A percentile compares a stretch with the other conserved stretches of the same genome.
Conservation (phyloP, 2,329 filamentous ascomycete genomes). For the Shiraia sp. region DNA sequence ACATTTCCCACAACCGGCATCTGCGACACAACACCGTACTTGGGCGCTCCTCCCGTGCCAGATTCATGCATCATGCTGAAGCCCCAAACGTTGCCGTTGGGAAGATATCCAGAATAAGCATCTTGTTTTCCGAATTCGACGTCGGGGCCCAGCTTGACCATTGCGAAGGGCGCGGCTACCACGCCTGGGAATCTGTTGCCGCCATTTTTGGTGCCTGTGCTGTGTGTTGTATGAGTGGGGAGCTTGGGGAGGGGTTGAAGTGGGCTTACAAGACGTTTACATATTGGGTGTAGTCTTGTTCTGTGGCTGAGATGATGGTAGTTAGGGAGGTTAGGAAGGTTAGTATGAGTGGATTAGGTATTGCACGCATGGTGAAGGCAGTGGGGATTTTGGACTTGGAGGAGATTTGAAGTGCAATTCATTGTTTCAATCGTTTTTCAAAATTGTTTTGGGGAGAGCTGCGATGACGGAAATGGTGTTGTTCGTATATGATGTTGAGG, state of each 20-base stretch:
- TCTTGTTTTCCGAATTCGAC: conserved; percentile 33
- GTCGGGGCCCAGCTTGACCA: conserved; percentile 44
- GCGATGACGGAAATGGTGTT: background rate
- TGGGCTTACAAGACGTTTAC: conserved; percentile 45
- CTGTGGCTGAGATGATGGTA: background rate
- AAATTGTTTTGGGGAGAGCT: too few relatives aligned
- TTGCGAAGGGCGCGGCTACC: conserved; percentile 42
- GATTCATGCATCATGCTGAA: conserved; percentile 44
- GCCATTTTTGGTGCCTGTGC: conserved; percentile 29
- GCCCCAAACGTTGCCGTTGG: conserved; percentile 36
- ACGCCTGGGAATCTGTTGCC: conserved; percentile 45
- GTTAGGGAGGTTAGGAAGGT: background rate
- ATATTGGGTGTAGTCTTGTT: conserved; percentile 32
- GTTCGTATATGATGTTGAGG: conserved; percentile 1
- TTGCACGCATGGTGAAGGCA: too few relatives aligned
- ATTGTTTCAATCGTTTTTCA: too few relatives aligned
- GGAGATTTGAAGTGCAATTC: too few relatives aligned
- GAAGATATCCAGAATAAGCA: conserved; percentile 43
- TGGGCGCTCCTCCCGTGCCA: conserved; percentile 41
- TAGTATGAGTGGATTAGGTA: too few relatives aligned
- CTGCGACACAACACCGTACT: conserved; percentile 43
- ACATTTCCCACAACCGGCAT: conserved; percentile 37
- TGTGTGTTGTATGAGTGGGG: conserved; percentile 1
- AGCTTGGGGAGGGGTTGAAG: background rate
- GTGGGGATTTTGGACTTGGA: too few relatives aligned